A percentile compares a stretch with the other conserved stretches of the same genome.
Conservation (phyloP, 2,329 filamentous ascomycete species). For the Calonectria hawksworthii region DNA sequence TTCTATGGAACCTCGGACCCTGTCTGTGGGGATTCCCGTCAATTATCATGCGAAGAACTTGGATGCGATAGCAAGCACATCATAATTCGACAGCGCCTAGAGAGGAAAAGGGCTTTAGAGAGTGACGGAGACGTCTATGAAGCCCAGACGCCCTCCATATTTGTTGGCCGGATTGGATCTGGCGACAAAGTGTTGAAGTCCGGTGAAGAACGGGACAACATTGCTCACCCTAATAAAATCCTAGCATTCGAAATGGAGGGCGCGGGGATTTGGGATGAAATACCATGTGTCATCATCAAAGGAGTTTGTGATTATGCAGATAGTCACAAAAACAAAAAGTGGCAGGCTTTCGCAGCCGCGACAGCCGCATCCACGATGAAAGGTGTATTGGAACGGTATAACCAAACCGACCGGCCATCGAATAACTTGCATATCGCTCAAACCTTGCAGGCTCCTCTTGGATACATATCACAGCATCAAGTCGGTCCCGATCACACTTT, state of each 20-base stretch:
- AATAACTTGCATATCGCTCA: background rate
- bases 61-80: slow-evolving; percentile 38
- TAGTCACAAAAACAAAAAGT: slow-evolving; percentile 19
- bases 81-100: slow-evolving; percentile 3
- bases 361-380: slow-evolving; percentile 5
- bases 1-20: slow-evolving; percentile 10
- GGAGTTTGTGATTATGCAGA: slow-evolving; percentile 23
- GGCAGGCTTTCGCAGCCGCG: slow-evolving; percentile 20
- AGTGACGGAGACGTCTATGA: slow-evolving; percentile 37
- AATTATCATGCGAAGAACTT: slow-evolving; percentile 25
- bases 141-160: slow-evolving; percentile 37
- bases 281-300: slow-evolving; percentile 16
- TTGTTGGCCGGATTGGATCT: slow-evolving; percentile 47
- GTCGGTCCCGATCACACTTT: no score
- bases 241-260: slow-evolving; percentile 25
- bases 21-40: slow-evolving; percentile 26
- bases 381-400: background rate
- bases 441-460: background rate
- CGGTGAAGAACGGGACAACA: background rate
- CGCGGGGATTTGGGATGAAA: slow-evolving; percentile 1
- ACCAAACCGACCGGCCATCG: background rate
- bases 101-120: background rate
- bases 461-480: no score
- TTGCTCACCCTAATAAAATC: background rate
- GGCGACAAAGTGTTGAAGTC: slow-evolving; percentile 54